Percentiles rank a stretch among this genome's conserved stretches.
phyloP scores from a whole-genome alignment of 371 early-diverging fungal genomes.

The Umbelopsis sp. region DNA sequence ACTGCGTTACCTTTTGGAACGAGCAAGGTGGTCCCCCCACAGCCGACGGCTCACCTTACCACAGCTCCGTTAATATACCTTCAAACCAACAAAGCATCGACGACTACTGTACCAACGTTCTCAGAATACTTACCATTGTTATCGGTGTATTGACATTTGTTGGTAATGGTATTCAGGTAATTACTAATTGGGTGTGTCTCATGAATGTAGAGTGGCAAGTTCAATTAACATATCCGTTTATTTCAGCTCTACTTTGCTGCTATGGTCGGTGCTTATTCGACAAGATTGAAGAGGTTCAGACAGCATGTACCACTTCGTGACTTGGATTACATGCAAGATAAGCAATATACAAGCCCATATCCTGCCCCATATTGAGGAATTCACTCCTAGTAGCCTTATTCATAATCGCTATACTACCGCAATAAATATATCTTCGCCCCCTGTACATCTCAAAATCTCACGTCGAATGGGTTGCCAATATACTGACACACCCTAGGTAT shows the following conservation, averaged over 20 bases:
- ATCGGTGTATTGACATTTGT: background rate
- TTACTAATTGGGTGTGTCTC: background rate
- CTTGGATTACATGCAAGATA: constrained; percentile 3
- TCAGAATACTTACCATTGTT: background rate
- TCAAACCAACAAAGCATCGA: constrained; percentile 2
- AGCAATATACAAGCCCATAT: constrained; percentile 6
- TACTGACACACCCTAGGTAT: too few species aligned
- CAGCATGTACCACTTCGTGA: background rate
- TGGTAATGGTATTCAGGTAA: constrained; percentile 12
- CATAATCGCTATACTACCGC: too few species aligned
- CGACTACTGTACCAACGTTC: background rate
- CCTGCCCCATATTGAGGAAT: background rate
- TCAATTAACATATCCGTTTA: background rate
- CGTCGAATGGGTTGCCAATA: too few species aligned
- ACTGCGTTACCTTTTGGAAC: constrained; percentile 7
- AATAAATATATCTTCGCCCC: too few species aligned
- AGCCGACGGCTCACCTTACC: background rate
- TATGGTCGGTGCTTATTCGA: constrained; percentile 11
- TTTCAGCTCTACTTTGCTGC: background rate
- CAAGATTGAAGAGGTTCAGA: background rate
- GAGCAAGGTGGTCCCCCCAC: background rate
- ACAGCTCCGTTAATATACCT: background rate
- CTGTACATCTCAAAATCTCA: too few species aligned
- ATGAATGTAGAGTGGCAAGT: too few species aligned
- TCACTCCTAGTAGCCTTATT: too few species aligned